A percentile compares a stretch with the other conserved stretches of the same genome.
phyloP scores from a whole-genome alignment of 2,329 filamentous ascomycete genomes.

The Neonectria ditissima region DNA sequence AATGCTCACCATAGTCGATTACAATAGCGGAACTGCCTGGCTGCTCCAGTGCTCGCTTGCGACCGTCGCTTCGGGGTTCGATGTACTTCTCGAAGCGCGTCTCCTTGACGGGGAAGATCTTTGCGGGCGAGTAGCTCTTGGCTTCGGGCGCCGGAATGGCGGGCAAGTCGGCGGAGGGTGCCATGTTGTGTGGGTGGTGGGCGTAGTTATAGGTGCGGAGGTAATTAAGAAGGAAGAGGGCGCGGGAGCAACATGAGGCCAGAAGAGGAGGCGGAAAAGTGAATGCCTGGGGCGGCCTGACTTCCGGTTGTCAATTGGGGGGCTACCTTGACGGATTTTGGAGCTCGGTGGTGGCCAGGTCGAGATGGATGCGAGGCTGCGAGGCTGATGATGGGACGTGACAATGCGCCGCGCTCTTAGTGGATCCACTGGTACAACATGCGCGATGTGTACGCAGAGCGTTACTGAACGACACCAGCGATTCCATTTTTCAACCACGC shows the following conservation, averaged over 20 bases:
- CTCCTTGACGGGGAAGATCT: conserved; percentile 72
- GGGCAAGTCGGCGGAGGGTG: conserved; percentile 64
- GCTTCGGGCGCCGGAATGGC: conserved; percentile 50
- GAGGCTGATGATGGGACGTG: conserved; percentile 49
- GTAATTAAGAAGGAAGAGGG: conserved; percentile 25
- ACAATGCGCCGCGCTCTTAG: conserved; percentile 26
- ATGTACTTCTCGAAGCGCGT: conserved; percentile 69
- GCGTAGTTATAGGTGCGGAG: conserved; percentile 4
- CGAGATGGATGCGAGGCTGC: conserved; percentile 50
- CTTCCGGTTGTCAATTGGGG: conserved; percentile 44
- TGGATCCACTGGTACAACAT: conserved; percentile 37
- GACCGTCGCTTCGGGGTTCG: conserved; percentile 73
- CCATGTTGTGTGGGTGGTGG: conserved; percentile 53
- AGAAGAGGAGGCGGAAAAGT: conserved; percentile 15
- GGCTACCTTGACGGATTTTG: conserved; percentile 31
- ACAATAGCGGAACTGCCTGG: conserved; percentile 81
- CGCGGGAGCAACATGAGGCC: conserved; percentile 34
- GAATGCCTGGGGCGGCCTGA: conserved; percentile 26
- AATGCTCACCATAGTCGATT: conserved; percentile 88
- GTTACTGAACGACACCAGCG: background rate
- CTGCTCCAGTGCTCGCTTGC: conserved; percentile 72
- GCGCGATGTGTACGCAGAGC: conserved; percentile 2
- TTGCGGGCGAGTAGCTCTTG: conserved; percentile 64
- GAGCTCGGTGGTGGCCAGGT: conserved; percentile 40
- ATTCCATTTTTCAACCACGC: background rate